phyloP scores from a whole-genome alignment of 352 stramenopile species.

The Blastocystis sp. region DNA sequence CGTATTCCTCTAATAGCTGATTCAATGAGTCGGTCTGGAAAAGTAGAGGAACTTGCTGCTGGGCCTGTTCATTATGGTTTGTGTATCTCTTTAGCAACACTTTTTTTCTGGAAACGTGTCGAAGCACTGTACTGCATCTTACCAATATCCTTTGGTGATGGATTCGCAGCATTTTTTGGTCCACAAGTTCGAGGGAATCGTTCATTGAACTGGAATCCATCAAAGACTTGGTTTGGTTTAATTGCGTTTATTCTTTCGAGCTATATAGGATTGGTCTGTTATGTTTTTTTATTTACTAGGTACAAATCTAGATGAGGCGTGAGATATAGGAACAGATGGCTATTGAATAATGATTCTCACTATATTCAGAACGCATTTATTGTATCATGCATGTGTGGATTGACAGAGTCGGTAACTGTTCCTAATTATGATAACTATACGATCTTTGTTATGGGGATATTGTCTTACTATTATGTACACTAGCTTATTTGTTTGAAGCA shows the following conservation, averaged over 20 bases:
- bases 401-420: slow-evolving; percentile 43
- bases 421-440: slow-evolving; percentile 64
- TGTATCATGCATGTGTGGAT: slow-evolving; percentile 24
- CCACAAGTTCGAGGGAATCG: slow-evolving; percentile 11
- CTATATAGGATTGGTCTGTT: not conserved
- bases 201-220: slow-evolving; percentile 31
- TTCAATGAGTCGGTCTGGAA: slow-evolving; percentile 56
- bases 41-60: not conserved
- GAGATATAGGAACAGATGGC: slow-evolving; percentile 13
- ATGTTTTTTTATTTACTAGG: not conserved
- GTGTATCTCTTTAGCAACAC: slow-evolving; percentile 31
- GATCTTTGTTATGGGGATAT: slow-evolving; percentile 57
- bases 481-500: slow-evolving; percentile 18
- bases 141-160: slow-evolving; percentile 55
- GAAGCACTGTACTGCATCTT: slow-evolving; percentile 53
- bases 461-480: slow-evolving; percentile 48
- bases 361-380: not conserved
- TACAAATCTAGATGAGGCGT: not conserved
- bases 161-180: slow-evolving; percentile 54
- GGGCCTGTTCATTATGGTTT: slow-evolving; percentile 59
- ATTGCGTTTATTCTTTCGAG: slow-evolving; percentile 12
- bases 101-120: slow-evolving; percentile 60
- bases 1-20: not conserved
- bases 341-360: not conserved
- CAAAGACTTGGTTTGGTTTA: slow-evolving; percentile 60